These are phyloP conservation scores for Maudiozyma bulderi DNA, from an alignment of 805 yeast species.

Conservation along the genomic window DNA sequence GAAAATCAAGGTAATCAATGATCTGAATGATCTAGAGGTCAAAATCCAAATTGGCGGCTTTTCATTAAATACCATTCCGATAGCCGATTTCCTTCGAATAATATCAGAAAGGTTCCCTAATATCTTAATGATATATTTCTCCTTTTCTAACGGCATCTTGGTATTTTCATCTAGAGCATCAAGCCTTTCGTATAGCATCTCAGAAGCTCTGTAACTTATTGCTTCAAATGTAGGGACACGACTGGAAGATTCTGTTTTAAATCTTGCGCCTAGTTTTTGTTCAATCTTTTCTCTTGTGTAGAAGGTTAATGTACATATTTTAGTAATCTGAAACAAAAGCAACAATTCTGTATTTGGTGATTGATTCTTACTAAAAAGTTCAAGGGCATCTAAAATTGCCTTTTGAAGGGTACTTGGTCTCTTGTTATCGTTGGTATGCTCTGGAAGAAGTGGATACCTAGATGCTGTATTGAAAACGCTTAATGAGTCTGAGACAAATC, in stretches of 20 bases:
- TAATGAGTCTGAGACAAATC: constrained; percentile 40
- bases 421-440: constrained; percentile 41
- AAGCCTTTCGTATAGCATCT: constrained; percentile 34
- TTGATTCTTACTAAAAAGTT: constrained; percentile 20
- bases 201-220: constrained; percentile 40
- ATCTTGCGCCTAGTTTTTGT: constrained; percentile 38
- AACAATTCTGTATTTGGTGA: constrained; percentile 34
- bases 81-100: constrained; percentile 36
- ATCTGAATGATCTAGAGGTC: constrained; percentile 35
- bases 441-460: constrained; percentile 64
- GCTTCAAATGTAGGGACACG: constrained; percentile 59
- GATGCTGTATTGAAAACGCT: constrained; percentile 55
- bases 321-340: constrained; percentile 45
- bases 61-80: constrained; percentile 7
- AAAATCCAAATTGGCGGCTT: constrained; percentile 44
- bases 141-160: constrained; percentile 30
- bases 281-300: constrained; percentile 49
- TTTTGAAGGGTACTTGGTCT: constrained; percentile 57
- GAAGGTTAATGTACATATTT: constrained; percentile 49
- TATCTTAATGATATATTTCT: constrained; percentile 38
- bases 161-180: background rate
- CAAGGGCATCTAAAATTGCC: constrained; percentile 44
- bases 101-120: constrained; percentile 45
- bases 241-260: constrained; percentile 22
- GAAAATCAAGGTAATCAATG: constrained; percentile 25